Percentiles rank a stretch among this genome's conserved stretches.
Evolutionary conservation across 1,284 basidiomycete genomes (phyloP).

Genomic region (Rhodotorula mucilaginosa): DNA sequence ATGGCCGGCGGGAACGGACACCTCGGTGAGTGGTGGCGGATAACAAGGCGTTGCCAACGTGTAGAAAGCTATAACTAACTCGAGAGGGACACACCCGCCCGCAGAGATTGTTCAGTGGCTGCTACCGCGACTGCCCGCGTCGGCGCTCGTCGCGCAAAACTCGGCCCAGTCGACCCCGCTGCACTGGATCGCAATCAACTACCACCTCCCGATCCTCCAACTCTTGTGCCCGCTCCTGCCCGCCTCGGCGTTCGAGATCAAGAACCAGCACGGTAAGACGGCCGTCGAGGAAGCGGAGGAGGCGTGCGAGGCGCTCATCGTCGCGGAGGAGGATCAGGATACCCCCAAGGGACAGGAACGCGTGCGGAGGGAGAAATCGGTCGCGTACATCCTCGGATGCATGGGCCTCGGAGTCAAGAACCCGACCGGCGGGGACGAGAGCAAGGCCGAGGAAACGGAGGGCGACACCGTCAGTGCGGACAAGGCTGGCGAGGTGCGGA

Average conservation of each 20-base stretch:
- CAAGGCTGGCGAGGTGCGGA: constrained; percentile 10
- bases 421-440: constrained; percentile 25
- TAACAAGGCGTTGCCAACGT: too few species aligned
- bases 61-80: too few species aligned
- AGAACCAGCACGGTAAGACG: constrained; percentile 42
- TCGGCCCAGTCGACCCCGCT: constrained; percentile 42
- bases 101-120: constrained; percentile 42
- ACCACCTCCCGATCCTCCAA: constrained; percentile 41
- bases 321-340: constrained; percentile 28
- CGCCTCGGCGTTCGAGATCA: constrained; percentile 27
- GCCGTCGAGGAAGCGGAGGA: constrained; percentile 44
- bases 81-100: too few species aligned
- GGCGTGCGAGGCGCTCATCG: constrained; percentile 31
- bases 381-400: constrained; percentile 36
- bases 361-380: constrained; percentile 34
- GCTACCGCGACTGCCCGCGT: constrained; percentile 33
- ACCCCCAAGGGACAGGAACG: constrained; percentile 27
- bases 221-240: constrained; percentile 42
- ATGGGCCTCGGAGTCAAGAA: constrained; percentile 41
- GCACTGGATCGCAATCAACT: constrained; percentile 45
- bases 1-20: constrained; percentile 47
- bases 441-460: constrained; percentile 19
- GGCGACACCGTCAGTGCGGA: not conserved
- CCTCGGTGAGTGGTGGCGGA: constrained; percentile 26
- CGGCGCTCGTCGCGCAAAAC: constrained; percentile 35